phyloP scores from a whole-genome alignment of 2,329 filamentous ascomycete genomes.

The Scopulariopsis brevicaulis region DNA sequence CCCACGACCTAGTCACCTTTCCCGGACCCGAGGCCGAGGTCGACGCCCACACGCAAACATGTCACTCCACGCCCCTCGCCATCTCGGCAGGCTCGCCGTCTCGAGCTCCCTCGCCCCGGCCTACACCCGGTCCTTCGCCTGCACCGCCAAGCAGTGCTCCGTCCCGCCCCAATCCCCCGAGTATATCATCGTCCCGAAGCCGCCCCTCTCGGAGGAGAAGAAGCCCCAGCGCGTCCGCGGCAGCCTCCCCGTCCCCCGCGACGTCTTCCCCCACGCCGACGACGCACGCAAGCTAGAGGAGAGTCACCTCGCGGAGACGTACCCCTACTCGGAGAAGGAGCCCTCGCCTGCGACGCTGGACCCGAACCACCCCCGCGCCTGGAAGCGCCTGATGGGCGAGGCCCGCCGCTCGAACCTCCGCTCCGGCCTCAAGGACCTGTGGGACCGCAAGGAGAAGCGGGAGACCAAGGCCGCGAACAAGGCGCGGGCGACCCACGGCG shows the following conservation, averaged over 20 bases:
- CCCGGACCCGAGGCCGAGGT: not conserved
- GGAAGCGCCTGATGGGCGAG: slow-evolving; percentile 65
- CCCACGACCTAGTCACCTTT: not conserved
- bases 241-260: slow-evolving; percentile 69
- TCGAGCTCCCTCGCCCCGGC: slow-evolving; percentile 16
- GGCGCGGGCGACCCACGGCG: slow-evolving; percentile 33
- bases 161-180: slow-evolving; percentile 76
- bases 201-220: slow-evolving; percentile 55
- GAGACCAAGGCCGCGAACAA: slow-evolving; percentile 22
- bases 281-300: slow-evolving; percentile 48
- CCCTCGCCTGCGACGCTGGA: slow-evolving; percentile 22
- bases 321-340: slow-evolving; percentile 37
- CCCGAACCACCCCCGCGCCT: slow-evolving; percentile 29
- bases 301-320: slow-evolving; percentile 49
- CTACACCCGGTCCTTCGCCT: slow-evolving; percentile 19
- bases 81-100: slow-evolving; percentile 13
- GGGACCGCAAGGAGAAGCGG: slow-evolving; percentile 45
- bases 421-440: slow-evolving; percentile 59
- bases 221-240: slow-evolving; percentile 51
- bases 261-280: slow-evolving; percentile 55
- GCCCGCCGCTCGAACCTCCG: slow-evolving; percentile 60
- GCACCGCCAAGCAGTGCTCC: not conserved
- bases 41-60: slow-evolving; percentile 11
- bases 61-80: slow-evolving; percentile 13
- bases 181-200: slow-evolving; percentile 72